A percentile compares a stretch with the other conserved stretches of the same genome.
phyloP scores from a whole-genome alignment of 2,329 filamentous ascomycete genomes.

The Nemania bipapillata region DNA sequence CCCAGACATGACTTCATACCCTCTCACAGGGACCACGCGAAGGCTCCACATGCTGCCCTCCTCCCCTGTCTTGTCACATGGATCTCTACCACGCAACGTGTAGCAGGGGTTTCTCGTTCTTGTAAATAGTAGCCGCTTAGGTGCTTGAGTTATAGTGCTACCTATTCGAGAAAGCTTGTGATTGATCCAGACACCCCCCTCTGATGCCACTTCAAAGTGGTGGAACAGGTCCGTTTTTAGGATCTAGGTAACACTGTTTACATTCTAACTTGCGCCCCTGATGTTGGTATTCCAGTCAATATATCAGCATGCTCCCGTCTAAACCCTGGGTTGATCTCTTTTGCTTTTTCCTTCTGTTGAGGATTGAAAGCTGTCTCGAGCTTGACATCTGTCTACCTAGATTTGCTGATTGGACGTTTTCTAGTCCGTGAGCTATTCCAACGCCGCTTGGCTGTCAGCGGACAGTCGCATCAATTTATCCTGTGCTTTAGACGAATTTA shows the following conservation, averaged over 20 bases:
- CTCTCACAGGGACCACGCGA: slow-evolving; percentile 32
- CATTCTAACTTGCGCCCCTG: slow-evolving; percentile 32
- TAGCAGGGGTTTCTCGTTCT: slow-evolving; percentile 30
- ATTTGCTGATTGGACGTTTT: slow-evolving; percentile 41
- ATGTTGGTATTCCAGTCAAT: slow-evolving; percentile 31
- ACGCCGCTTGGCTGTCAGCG: slow-evolving; percentile 50
- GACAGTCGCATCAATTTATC: slow-evolving; percentile 41
- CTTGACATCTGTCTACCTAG: slow-evolving; percentile 21
- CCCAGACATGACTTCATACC: slow-evolving; percentile 26
- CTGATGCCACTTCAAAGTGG: slow-evolving; percentile 33
- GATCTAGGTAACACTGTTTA: slow-evolving; percentile 34
- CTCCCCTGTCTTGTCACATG: slow-evolving; percentile 34
- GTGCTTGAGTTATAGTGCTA: slow-evolving; percentile 19
- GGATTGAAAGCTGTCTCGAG: slow-evolving; percentile 5
- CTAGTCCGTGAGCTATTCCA: slow-evolving; percentile 39
- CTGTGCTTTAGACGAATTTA: slow-evolving; percentile 12
- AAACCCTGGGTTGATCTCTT: slow-evolving; percentile 39
- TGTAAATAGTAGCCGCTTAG: slow-evolving; percentile 17
- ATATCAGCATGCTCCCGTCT: slow-evolving; percentile 45
- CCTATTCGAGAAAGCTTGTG: slow-evolving; percentile 26
- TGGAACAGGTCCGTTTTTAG: slow-evolving; percentile 31
- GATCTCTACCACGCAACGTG: slow-evolving; percentile 21
- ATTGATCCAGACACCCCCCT: slow-evolving; percentile 35
- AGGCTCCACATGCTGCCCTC: slow-evolving; percentile 32
- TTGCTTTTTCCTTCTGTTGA: slow-evolving; percentile 37